These are phyloP conservation scores for Pelargonium citronellum DNA, from an alignment of 441 rosid genomes.

Conservation along the genomic window DNA sequence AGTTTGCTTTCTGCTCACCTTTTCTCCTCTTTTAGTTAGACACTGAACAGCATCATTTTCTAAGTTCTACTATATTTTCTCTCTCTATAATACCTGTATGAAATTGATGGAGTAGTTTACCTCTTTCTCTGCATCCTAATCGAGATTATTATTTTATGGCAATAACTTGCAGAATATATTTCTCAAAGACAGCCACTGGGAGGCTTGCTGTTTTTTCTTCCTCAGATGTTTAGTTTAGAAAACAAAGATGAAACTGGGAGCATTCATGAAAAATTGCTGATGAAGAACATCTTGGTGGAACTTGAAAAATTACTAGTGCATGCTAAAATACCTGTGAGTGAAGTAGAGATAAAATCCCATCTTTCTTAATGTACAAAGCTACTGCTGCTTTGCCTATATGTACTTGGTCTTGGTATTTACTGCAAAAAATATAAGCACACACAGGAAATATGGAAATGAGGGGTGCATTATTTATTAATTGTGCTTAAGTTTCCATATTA, in stretches of 20 bases:
- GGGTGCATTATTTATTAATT: neutral
- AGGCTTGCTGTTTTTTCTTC: slow-evolving; percentile 82
- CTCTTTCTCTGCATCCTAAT: neutral
- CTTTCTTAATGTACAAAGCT: neutral
- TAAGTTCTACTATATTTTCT: neutral
- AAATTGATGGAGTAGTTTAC: neutral
- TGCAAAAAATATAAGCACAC: neutral
- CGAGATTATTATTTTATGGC: slow-evolving; percentile 2
- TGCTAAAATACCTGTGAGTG: slow-evolving; percentile 75
- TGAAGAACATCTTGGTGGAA: slow-evolving; percentile 41
- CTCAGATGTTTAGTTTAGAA: slow-evolving; percentile 51
- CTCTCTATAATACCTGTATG: neutral
- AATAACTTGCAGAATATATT: slow-evolving; percentile 52
- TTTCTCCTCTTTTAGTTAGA: neutral
- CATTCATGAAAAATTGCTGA: slow-evolving; percentile 31
- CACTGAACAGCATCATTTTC: neutral
- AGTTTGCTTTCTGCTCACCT: neutral
- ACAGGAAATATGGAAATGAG: neutral
- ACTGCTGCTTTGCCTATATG: slow-evolving; percentile 1
- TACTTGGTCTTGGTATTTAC: slow-evolving; percentile 5
- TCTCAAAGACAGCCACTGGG: slow-evolving; percentile 63
- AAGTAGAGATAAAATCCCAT: neutral
- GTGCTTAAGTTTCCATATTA: neutral
- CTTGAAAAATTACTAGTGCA: slow-evolving; percentile 74
- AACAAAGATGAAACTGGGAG: slow-evolving; percentile 25